phyloP scores from a whole-genome alignment of 1,139 yeast genomes.

The Yamadazyma atlantica region DNA sequence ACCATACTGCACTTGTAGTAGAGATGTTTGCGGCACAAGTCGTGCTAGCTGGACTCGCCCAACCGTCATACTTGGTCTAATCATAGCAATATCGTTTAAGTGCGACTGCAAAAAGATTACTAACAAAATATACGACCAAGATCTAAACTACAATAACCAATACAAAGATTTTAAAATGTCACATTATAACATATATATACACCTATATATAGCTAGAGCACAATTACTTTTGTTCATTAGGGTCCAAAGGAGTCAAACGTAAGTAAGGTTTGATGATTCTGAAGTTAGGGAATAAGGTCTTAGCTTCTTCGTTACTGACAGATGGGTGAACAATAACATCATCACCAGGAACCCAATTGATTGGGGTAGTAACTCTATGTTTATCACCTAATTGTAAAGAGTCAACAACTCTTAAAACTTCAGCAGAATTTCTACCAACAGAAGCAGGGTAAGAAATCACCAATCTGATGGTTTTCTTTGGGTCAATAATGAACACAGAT shows the following conservation, averaged over 20 bases:
- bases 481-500: conserved; percentile 86
- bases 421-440: conserved; percentile 87
- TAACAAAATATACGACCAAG: no score
- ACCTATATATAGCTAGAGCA: not conserved
- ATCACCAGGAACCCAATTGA: conserved; percentile 71
- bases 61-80: no score
- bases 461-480: conserved; percentile 79
- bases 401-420: conserved; percentile 82
- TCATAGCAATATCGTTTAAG: no score
- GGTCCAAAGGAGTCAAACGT: conserved; percentile 37
- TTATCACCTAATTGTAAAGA: conserved; percentile 80
- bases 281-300: conserved; percentile 71
- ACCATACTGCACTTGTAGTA: no score
- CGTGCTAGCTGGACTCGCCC: no score
- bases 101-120: no score
- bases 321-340: conserved; percentile 90
- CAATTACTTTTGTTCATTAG: conserved; percentile 5
- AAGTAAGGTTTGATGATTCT: conserved; percentile 78
- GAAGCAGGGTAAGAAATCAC: conserved; percentile 87
- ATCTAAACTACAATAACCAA: no score
- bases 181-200: no score
- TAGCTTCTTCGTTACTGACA: conserved; percentile 77
- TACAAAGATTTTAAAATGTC: no score
- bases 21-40: no score
- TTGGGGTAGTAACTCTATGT: conserved; percentile 82